phyloP scores from a whole-genome alignment of 805 yeast species.

The Hanseniaspora lindneri region DNA sequence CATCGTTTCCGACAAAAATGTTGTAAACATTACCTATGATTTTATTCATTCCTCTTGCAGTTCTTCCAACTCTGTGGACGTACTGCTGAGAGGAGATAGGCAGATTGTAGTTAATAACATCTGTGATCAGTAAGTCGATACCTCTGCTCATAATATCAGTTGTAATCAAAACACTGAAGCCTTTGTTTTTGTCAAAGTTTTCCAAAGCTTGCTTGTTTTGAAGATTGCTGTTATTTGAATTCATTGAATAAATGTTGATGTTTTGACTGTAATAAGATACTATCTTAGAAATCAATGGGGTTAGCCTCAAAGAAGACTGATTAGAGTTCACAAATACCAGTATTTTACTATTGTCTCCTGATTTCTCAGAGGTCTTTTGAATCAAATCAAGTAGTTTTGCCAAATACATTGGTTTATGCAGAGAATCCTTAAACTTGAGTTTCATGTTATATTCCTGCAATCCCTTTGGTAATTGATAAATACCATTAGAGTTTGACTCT shows the following conservation, averaged over 20 bases:
- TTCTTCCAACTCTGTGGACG: slow-evolving; percentile 92
- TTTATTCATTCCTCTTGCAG: slow-evolving; percentile 76
- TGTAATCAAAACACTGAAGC: slow-evolving; percentile 42
- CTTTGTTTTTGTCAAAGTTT: slow-evolving; percentile 41
- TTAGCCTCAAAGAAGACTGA: slow-evolving; percentile 73
- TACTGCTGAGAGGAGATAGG: slow-evolving; percentile 85
- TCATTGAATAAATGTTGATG: slow-evolving; percentile 36
- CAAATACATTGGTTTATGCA: slow-evolving; percentile 63
- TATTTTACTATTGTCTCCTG: slow-evolving; percentile 9
- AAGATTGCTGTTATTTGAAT: slow-evolving; percentile 41
- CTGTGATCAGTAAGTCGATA: slow-evolving; percentile 62
- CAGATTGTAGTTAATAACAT: slow-evolving; percentile 80
- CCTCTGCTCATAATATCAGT: slow-evolving; percentile 97
- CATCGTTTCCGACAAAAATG: slow-evolving; percentile 67
- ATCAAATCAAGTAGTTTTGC: slow-evolving; percentile 41
- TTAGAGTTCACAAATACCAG: slow-evolving; percentile 36
- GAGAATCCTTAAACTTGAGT: slow-evolving; percentile 32
- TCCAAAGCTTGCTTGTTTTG: slow-evolving; percentile 47
- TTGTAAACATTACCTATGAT: slow-evolving; percentile 58
- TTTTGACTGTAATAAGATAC: slow-evolving; percentile 3
- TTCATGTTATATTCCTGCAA: slow-evolving; percentile 36
- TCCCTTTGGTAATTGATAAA: slow-evolving; percentile 49
- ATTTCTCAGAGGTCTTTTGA: neutral
- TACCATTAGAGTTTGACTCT: slow-evolving; percentile 31
- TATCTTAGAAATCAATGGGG: slow-evolving; percentile 35